Evolutionary conservation across 176 grass and related monocot species (phyloP), one percentile per base, ranked within the genome.

Genomic region (Alopecurus myosuroides): DNA sequence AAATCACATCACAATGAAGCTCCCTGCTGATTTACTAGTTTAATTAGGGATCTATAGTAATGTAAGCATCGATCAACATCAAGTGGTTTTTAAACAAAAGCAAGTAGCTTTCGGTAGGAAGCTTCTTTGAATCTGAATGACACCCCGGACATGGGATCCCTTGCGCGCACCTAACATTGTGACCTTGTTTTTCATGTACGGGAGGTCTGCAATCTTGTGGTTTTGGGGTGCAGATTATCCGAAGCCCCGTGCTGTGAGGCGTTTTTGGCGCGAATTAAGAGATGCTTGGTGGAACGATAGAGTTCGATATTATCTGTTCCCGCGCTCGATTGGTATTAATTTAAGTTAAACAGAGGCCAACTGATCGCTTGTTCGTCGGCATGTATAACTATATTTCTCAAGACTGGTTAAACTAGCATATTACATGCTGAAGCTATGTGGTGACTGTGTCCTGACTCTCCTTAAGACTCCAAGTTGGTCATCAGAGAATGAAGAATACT

Each of bases 111-210:
- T 84, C 76, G 52, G 50, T 39, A 76, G 57, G 80, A 87, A 68
- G 80, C 78, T 87, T 84, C 88, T 79, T 90, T 84, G 81, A 80
- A 81, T 87, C 76, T 74, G 70, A 31, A 73, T 67, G 55, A 51
- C 81, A 75, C 48, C 39, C 80, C 17, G 15, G 66, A 26, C 9
- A n/a, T 9, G 4, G 39, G 89, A 91, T 91, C 85, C 35, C 23
- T 77, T 74, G 39, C 14, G 85, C 11, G 25, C 2, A 35, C 46
- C 39, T 26, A 64, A 25, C 9, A 25, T 17, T 40, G 50, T 58
- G 14, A 5, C 50, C n/a, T 7, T 58, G 0, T 81, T 56, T 40
- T 29, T 46, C 30, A n/a, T 15, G 18, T 2, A 64, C 28, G 33
- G 1, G 39, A 13, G 69, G 36, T 46, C 23, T 9, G 68, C 6